phyloP scores from a whole-genome alignment of 805 yeast species.

The Komagataella pseudopastoris region DNA sequence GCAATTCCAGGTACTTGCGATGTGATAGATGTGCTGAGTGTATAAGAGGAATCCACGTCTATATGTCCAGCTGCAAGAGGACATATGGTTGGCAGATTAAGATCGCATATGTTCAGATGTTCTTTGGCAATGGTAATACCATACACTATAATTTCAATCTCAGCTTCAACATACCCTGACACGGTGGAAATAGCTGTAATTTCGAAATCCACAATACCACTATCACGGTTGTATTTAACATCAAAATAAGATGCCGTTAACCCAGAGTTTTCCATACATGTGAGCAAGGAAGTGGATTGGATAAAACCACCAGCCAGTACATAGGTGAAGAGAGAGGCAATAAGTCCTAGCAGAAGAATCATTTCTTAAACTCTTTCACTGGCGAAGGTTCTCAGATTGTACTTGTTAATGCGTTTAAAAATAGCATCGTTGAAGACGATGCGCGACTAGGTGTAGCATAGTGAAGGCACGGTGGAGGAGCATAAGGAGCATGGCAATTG shows the following conservation, averaged over 20 bases:
- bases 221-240: slow-evolving; percentile 57
- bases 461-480: not conserved
- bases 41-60: slow-evolving; percentile 43
- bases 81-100: slow-evolving; percentile 46
- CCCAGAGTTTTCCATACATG: slow-evolving; percentile 86
- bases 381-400: not conserved
- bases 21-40: slow-evolving; percentile 25
- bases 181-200: slow-evolving; percentile 72
- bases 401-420: not conserved
- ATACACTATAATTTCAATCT: slow-evolving; percentile 58
- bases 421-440: not conserved
- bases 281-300: slow-evolving; percentile 49
- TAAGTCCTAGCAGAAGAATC: not conserved
- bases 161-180: slow-evolving; percentile 56
- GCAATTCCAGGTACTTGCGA: slow-evolving; percentile 68
- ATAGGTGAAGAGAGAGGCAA: not conserved
- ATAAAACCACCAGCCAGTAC: slow-evolving; percentile 6
- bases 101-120: slow-evolving; percentile 50
- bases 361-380: not conserved
- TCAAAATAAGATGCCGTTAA: slow-evolving; percentile 77
- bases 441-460: not conserved
- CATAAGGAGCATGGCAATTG: not conserved
- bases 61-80: slow-evolving; percentile 84
- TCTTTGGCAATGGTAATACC: slow-evolving; percentile 54
- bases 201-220: slow-evolving; percentile 47